Conservation (phyloP, 2,329 filamentous ascomycete genomes). For the Ophiostoma pallidulum region DNA sequence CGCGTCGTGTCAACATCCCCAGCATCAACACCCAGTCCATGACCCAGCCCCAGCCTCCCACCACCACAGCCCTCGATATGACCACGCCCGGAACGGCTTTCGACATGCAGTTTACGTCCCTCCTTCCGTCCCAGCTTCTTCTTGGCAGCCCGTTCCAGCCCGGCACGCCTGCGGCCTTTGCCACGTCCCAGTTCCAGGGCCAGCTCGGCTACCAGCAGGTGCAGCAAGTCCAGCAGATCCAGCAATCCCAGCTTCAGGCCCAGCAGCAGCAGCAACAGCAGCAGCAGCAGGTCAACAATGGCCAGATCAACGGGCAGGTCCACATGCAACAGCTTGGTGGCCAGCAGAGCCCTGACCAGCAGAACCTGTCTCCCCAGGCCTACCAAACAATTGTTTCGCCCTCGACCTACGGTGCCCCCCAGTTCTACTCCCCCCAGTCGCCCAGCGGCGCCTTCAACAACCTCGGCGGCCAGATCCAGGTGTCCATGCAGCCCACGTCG, state of each 20-base stretch:
- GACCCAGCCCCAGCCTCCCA: conserved; percentile 30
- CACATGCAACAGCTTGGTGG: conserved; percentile 57
- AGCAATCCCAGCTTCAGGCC: conserved; percentile 44
- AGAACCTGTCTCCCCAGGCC: conserved; percentile 68
- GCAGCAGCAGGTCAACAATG: conserved; percentile 35
- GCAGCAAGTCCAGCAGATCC: conserved; percentile 52
- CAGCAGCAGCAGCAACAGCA: conserved; percentile 44
- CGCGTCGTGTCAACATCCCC: conserved; percentile 76
- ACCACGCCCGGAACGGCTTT: conserved; percentile 79
- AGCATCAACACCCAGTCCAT: conserved; percentile 80
- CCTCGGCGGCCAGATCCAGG: conserved; percentile 50
- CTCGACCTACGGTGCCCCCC: conserved; percentile 69
- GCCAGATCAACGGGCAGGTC: conserved; percentile 51
- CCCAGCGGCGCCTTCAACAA: conserved; percentile 67
- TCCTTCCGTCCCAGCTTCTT: conserved; percentile 87
- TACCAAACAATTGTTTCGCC: conserved; percentile 83
- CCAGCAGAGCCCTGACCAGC: conserved; percentile 61
- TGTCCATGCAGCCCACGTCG: conserved; percentile 57
- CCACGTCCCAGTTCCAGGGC: conserved; percentile 83
- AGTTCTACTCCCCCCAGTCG: conserved; percentile 79
- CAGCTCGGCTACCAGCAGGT: conserved; percentile 66
- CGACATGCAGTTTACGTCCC: conserved; percentile 97
- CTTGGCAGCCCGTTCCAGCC: conserved; percentile 96
- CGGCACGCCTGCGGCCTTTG: conserved; percentile 81
- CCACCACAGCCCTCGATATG: conserved; percentile 54